phyloP scores from a whole-genome alignment of 139 green algal species.

The Pleodorina starrii region DNA sequence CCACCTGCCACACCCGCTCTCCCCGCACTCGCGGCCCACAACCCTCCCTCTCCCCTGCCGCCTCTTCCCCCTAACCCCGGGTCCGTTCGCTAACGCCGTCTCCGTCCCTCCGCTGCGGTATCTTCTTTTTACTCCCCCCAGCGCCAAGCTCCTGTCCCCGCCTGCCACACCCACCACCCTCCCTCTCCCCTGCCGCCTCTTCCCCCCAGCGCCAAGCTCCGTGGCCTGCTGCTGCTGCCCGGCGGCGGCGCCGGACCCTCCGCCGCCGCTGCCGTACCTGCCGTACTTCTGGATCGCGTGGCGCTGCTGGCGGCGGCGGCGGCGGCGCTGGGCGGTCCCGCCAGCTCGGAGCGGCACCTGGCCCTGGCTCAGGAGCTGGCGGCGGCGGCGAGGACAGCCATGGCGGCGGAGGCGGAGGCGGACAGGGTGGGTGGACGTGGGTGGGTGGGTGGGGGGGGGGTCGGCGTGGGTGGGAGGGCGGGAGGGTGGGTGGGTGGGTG shows the following conservation, averaged over 20 bases:
- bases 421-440: neutral
- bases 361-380: constrained; percentile 11
- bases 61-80: too few species aligned
- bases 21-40: too few species aligned
- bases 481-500: neutral
- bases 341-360: neutral
- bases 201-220: constrained; percentile 3
- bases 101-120: too few species aligned
- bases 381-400: constrained; percentile 25
- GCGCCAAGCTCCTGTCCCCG: too few species aligned
- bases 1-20: too few species aligned
- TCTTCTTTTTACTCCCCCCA: too few species aligned
- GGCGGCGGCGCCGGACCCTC: neutral
- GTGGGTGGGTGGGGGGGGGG: neutral
- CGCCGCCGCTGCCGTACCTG: neutral
- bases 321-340: constrained; percentile 1
- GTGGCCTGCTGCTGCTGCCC: neutral
- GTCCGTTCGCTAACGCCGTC: too few species aligned
- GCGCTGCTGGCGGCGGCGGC: constrained; percentile 5
- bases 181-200: neutral
- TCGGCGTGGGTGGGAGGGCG: neutral
- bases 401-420: neutral
- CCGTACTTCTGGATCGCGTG: constrained; percentile 7
- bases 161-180: neutral
- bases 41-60: too few species aligned